Conservation (phyloP, 176 grass and related monocot genomes). For the maize (Zea mays) region DNA sequence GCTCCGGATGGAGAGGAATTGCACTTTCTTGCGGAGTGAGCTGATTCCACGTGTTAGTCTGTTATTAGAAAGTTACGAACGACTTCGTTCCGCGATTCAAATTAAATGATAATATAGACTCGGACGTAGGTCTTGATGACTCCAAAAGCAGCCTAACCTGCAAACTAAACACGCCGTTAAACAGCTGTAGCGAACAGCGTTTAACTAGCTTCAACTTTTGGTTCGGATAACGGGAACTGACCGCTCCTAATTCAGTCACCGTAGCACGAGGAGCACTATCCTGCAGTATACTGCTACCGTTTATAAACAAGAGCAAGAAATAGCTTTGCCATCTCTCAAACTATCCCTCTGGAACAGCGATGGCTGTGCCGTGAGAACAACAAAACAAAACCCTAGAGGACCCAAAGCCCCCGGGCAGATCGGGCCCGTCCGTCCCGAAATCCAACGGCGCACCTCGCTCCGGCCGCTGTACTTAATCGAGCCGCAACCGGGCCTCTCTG, state of each 20-base stretch:
- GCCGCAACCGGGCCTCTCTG: conserved; percentile 30
- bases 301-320: not conserved
- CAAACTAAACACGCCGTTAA: no score
- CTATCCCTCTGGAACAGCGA: not conserved
- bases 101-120: no score
- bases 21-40: no score
- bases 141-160: no score
- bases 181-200: no score
- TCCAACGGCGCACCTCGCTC: conserved; percentile 30
- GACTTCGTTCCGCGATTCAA: no score
- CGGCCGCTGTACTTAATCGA: conserved; percentile 58
- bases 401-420: conserved; percentile 46
- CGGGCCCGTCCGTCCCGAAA: not conserved
- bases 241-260: not conserved
- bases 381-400: conserved; percentile 81
- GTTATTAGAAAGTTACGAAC: no score
- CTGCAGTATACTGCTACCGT: no score
- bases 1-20: no score
- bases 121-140: no score
- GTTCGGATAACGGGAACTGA: not conserved
- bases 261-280: no score
- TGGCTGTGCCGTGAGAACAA: not conserved
- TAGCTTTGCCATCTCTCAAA: not conserved
- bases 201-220: not conserved
- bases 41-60: no score